Evolutionary conservation across 352 stramenopile genomes (phyloP).

Genomic region (Globisporangium abappressorium): DNA sequence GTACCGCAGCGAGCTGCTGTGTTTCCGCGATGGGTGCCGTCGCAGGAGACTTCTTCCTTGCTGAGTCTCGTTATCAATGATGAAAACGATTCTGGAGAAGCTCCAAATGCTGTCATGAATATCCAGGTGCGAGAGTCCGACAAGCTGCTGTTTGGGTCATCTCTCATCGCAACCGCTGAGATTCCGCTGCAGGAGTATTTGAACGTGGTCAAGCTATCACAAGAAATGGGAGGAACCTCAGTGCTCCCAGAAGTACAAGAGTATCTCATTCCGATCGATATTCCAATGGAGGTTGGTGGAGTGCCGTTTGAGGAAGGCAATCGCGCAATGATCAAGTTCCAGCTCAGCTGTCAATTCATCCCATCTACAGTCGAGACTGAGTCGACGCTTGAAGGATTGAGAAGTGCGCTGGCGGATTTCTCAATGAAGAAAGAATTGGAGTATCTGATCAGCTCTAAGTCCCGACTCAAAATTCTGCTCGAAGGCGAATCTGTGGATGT

Average conservation of each 20-base stretch:
- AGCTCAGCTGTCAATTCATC: conserved; percentile 43
- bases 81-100: conserved; percentile 10
- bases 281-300: conserved; percentile 10
- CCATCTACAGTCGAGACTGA: conserved; percentile 16
- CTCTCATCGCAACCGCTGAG: conserved; percentile 42
- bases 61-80: conserved; percentile 36
- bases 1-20: conserved; percentile 41
- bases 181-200: conserved; percentile 55
- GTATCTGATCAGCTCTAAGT: conserved; percentile 59
- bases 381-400: not conserved
- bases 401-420: conserved; percentile 33
- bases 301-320: conserved; percentile 14
- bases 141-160: conserved; percentile 69
- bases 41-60: conserved; percentile 24
- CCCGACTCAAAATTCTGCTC: conserved; percentile 60
- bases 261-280: conserved; percentile 43
- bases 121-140: conserved; percentile 75
- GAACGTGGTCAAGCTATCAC: conserved; percentile 27
- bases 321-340: conserved; percentile 37
- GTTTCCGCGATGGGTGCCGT: conserved; percentile 65
- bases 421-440: conserved; percentile 54
- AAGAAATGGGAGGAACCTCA: conserved; percentile 5
- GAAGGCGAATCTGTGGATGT: conserved; percentile 74
- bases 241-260: conserved; percentile 34
- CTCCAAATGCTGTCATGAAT: conserved; percentile 25